phyloP scores from a whole-genome alignment of 805 yeast genomes.

The Clavispora carvajalis region DNA sequence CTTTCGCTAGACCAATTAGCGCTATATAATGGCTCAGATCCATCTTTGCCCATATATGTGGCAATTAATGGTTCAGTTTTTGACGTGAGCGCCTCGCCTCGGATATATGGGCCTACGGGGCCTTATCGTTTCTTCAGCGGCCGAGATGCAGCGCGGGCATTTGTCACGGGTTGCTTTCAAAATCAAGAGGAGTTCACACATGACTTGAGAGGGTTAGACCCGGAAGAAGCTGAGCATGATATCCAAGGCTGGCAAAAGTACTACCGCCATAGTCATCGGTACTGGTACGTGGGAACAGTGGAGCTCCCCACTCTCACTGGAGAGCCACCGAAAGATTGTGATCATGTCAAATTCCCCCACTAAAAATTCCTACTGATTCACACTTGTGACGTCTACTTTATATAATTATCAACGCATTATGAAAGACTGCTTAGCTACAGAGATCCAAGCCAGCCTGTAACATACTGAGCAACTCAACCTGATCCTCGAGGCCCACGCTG shows the following conservation, averaged over 20 bases:
- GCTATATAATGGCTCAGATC: constrained; percentile 46
- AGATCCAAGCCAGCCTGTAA: constrained; percentile 14
- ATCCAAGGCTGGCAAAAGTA: constrained; percentile 50
- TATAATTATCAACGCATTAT: neutral
- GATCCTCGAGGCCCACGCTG: constrained; percentile 81
- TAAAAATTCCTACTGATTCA: neutral
- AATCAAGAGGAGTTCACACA: constrained; percentile 52
- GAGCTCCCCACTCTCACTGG: constrained; percentile 40
- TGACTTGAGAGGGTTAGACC: constrained; percentile 59
- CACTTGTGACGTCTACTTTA: neutral
- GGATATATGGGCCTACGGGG: constrained; percentile 56
- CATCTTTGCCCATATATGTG: constrained; percentile 47
- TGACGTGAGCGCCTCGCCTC: constrained; percentile 52
- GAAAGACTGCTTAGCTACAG: neutral
- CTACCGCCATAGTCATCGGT: constrained; percentile 39
- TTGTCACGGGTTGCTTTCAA: constrained; percentile 63
- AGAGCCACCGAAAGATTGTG: constrained; percentile 49
- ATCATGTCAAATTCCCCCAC: constrained; percentile 12
- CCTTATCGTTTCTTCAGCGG: constrained; percentile 57
- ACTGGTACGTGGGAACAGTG: constrained; percentile 63
- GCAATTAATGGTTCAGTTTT: constrained; percentile 58
- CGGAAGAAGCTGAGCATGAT: constrained; percentile 31
- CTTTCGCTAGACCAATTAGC: constrained; percentile 45
- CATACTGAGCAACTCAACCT: constrained; percentile 40
- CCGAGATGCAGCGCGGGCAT: constrained; percentile 62